Base-by-base conservation (phyloP, 306 rosid genomes). In the Lablab purpureus region DNA sequence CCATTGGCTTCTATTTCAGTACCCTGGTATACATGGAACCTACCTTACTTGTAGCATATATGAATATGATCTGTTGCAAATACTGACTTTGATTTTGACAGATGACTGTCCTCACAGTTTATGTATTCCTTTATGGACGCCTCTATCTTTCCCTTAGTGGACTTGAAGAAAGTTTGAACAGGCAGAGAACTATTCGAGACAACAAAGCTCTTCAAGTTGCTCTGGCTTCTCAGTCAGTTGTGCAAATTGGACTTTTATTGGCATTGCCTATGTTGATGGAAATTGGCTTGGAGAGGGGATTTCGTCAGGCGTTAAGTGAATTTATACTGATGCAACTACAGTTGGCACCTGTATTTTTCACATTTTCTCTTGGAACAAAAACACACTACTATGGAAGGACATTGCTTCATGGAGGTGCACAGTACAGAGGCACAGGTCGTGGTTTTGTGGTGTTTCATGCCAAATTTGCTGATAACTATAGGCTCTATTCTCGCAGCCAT, bases 391-490 rank as follows among this genome's bases (percentile, higher is more conserved):
- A 92, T 37, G 99, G 99, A 78, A 88, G 97, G 88, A 95, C 98
- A 67, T 76, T 95, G 88, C 98, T 95, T 88, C 99, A 95, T 75
- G 99, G 99, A 68, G 99, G 99, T 87, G 99, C 98, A 78, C 88
- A 85, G 79, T 95, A 95, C 87, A 84, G 97, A 88, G 96, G 90
- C 78, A 95, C 98, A 0, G 99, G 99, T 55, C 97, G 99, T 18
- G 94, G 93, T 74, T 95, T 95, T 64, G 99, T 92, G 50, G 98
- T 95, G 65, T 91, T 95, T 88, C 99, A 95, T 69, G 99, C 98
- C 75, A 95, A 87, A 86, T 95, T 95, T 84, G 99, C 99, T 23
- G 95, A 91, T 5, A 95, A 95, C 55, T 95, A 95, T 67, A 88
- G 99, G 87, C 81, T 92, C 70, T 95, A 95, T 85, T 95, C 99